These are phyloP conservation scores for Takakia lepidozioides DNA, from an alignment of 225 moss, liverwort and hornwort genomes.

Conservation along the genomic window DNA sequence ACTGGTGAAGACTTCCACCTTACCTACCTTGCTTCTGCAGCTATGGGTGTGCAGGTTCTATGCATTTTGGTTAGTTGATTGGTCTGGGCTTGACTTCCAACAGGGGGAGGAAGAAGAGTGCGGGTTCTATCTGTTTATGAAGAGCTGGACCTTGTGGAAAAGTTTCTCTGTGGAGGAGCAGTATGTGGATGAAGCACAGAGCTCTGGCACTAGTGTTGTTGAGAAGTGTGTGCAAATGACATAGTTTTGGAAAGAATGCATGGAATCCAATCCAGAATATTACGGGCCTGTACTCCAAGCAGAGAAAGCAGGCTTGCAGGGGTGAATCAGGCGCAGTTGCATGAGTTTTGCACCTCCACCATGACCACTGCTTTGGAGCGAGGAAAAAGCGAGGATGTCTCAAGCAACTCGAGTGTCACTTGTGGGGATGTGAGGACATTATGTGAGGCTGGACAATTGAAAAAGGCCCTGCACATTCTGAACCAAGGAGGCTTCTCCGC, in stretches of 20 bases:
- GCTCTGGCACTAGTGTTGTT: slow-evolving; percentile 60
- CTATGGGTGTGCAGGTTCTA: background rate
- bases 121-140: slow-evolving; percentile 93
- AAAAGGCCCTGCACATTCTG: no score
- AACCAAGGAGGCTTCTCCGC: no score
- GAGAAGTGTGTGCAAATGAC: slow-evolving; percentile 83
- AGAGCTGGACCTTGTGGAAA: slow-evolving; percentile 76
- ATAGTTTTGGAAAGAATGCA: slow-evolving; percentile 67
- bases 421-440: no score
- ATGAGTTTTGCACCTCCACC: no score
- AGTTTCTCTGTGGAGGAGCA: slow-evolving; percentile 80
- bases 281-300: slow-evolving; percentile 87
- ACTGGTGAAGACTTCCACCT: background rate
- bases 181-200: slow-evolving; percentile 84
- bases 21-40: background rate
- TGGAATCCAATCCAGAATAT: slow-evolving; percentile 84
- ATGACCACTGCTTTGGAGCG: no score
- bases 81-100: background rate
- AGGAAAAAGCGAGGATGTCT: no score
- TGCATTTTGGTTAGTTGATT: background rate
- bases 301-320: slow-evolving; percentile 82
- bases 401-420: no score
- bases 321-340: no score
- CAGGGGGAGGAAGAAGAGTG: slow-evolving; percentile 86
- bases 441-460: no score